Percentiles rank a stretch among this genome's conserved stretches.
Conservation (phyloP, 352 stramenopile species). For the Globisporangium parvum region DNA sequence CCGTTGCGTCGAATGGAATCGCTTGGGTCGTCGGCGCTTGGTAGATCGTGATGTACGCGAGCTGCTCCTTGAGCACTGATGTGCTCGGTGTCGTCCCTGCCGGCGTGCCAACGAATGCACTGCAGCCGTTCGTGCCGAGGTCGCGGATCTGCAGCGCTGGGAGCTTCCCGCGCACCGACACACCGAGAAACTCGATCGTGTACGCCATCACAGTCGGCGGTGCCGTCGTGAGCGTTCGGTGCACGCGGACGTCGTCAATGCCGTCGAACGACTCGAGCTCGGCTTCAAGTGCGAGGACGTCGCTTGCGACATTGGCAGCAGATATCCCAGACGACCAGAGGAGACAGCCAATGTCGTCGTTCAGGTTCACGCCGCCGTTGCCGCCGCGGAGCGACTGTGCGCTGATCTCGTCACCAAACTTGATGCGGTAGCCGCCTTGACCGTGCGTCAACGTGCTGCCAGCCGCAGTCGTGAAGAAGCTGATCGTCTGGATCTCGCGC, state of each 20-base stretch:
- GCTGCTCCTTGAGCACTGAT: constrained; percentile 36
- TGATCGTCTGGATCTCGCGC: constrained; percentile 66
- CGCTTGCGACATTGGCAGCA: constrained; percentile 26
- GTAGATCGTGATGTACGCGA: constrained; percentile 82
- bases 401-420: constrained; percentile 88
- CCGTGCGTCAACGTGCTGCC: constrained; percentile 32
- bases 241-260: constrained; percentile 76
- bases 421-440: constrained; percentile 83
- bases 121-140: constrained; percentile 90
- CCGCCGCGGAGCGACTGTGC: constrained; percentile 71
- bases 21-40: constrained; percentile 83
- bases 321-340: constrained; percentile 62
- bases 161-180: constrained; percentile 86
- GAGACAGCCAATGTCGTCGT: constrained; percentile 72
- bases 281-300: constrained; percentile 48
- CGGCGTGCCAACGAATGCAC: constrained; percentile 43
- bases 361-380: constrained; percentile 57
- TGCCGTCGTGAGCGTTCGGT: constrained; percentile 36
- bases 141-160: constrained; percentile 84
- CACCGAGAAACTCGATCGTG: constrained; percentile 89
- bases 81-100: constrained; percentile 3
- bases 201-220: constrained; percentile 74
- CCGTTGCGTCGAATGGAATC: constrained; percentile 88
- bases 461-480: constrained; percentile 24
- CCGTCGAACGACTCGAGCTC: constrained; percentile 57